A percentile compares a stretch with the other conserved stretches of the same genome.
Conservation (phyloP, 495 filamentous ascomycete genomes). For the Lophiotrema nucula region DNA sequence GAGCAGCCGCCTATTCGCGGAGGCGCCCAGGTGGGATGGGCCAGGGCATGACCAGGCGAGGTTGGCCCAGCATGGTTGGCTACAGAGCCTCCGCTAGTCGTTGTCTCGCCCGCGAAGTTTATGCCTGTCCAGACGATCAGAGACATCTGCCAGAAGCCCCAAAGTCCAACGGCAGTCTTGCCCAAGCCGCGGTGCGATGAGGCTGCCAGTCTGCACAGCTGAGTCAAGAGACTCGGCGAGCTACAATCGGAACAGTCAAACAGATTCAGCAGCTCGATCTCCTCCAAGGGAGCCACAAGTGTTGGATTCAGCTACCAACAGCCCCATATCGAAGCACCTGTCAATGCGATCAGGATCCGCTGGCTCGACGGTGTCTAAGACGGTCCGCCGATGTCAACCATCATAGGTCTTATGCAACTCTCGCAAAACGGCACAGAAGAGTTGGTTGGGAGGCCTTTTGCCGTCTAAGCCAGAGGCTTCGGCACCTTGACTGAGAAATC, state of each 20-base stretch:
- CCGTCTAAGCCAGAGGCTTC: not conserved
- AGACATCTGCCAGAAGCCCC: not conserved
- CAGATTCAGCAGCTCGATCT: not conserved
- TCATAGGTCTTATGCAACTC: constrained; percentile 26
- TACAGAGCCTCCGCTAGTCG: constrained; percentile 16
- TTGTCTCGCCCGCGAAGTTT: constrained; percentile 10
- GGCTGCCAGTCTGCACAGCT: constrained; percentile 15
- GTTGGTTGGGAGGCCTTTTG: constrained; percentile 18
- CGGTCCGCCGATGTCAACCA: not conserved
- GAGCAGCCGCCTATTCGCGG: constrained; percentile 14
- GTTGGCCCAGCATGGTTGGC: constrained; percentile 13
- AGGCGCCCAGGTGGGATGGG: constrained; percentile 15
- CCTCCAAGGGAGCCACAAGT: constrained; percentile 18
- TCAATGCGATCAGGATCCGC: not conserved
- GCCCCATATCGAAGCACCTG: not conserved
- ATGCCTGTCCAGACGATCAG: constrained; percentile 3
- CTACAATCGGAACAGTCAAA: not conserved
- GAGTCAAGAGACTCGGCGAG: constrained; percentile 16
- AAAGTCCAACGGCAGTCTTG: not conserved
- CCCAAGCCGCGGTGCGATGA: not conserved
- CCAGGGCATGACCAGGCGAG: constrained; percentile 21
- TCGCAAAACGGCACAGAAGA: constrained; percentile 23
- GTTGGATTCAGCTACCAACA: constrained; percentile 4
- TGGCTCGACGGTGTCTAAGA: not conserved
- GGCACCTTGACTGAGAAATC: constrained; percentile 6